Evolutionary conservation across 2,329 filamentous ascomycete species (phyloP).

Genomic region (Samsoniella hepiali): DNA sequence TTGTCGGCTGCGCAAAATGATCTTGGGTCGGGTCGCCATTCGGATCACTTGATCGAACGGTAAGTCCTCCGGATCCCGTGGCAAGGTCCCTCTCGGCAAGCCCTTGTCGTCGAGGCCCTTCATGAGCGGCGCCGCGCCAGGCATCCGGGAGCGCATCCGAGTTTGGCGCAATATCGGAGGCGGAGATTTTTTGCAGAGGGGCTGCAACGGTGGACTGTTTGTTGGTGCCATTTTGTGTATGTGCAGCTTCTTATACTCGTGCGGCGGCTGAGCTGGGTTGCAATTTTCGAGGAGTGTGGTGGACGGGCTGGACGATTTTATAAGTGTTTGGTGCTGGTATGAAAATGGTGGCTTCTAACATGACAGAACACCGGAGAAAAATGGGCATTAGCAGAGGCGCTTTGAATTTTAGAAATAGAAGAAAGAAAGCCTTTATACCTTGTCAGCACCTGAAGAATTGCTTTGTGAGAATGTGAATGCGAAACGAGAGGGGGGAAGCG

Average conservation of each 20-base stretch:
- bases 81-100: conserved; percentile 16
- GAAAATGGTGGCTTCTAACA: neutral
- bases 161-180: neutral
- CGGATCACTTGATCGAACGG: conserved; percentile 21
- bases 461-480: neutral
- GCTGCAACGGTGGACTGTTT: neutral
- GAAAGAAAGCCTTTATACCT: neutral
- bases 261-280: neutral
- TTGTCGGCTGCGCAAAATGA: conserved; percentile 2
- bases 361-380: neutral
- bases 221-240: neutral
- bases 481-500: no score
- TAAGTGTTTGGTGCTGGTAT: neutral
- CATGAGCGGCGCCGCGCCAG: conserved; percentile 25
- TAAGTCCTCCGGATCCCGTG: conserved; percentile 21
- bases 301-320: neutral
- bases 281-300: neutral
- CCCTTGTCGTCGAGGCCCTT: conserved; percentile 22
- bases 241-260: neutral
- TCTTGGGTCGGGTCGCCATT: neutral
- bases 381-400: neutral
- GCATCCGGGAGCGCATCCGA: conserved; percentile 23
- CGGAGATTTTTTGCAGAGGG: neutral
- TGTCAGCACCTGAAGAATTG: no score
- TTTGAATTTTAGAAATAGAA: neutral